Evolutionary conservation across 1,284 basidiomycete species (phyloP), one percentile per base, ranked within the genome.

Genomic region (Leccinum griseonigrum): DNA sequence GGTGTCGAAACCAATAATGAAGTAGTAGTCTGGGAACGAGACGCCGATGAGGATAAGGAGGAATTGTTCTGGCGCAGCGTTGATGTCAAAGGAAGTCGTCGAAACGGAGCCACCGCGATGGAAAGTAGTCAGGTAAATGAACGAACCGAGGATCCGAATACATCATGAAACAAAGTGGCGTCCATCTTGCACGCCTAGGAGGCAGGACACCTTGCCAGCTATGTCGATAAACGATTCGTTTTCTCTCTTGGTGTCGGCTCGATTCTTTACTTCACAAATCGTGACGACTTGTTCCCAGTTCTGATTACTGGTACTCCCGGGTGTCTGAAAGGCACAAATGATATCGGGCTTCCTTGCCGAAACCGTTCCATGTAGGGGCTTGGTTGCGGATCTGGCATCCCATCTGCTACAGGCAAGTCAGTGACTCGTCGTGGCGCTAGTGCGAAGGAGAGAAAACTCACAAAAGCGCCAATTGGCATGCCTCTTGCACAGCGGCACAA

Each of bases 241-340:
- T 9, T 59, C 16, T 5, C 31, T n/a, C 26, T 6, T 29, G 29
- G 18, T 3, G 31, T 14, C 7, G 1, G 18, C 11, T 13, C 3
- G 3, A 18, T 7, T 55, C 22, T 59, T 56, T 6, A 59, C 58
- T n/a, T 59, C 43, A 11, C 58, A 59, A 10, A 59, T 56, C 7
- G 32, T 54, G 1, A 28, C 16, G 7, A 59, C 43, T 1, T 59
- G 16, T 34, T 29, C 31, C 32, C 53, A 59, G 58, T 8, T 5
- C 2, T 1, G 9, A 1, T 36, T 55, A 2, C 9, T 32, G 43
- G 3, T 7, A 5, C 9, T 22, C 8, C 53, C 11, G n/a, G 31
- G 54, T 4, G 54, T 18, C 26, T 18, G 16, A 38, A 59, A 58
- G 10, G 48, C 36, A 3, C 58, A 59, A 3, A 32, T 50, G 6